Base-by-base conservation (phyloP, 106 monocot genomes). In the Dendrobium nobile region DNA sequence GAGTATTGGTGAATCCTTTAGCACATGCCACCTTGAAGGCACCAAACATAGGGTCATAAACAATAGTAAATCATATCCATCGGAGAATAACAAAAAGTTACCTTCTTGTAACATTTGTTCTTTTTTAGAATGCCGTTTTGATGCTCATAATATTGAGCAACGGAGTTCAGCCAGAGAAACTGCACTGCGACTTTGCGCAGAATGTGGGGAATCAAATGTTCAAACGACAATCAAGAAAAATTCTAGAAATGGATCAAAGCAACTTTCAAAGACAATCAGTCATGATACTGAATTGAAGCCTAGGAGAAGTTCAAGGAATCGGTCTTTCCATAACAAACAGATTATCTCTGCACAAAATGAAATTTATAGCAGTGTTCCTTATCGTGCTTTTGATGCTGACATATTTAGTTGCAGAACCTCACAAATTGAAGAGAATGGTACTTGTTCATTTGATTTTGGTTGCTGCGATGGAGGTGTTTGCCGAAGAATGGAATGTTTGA, bases 401-500 rank as follows among this genome's bases (percentile, higher is more conserved):
- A 65, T 42, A 61, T 13, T 59, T 40, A 72, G 28, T 74, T 24
- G 9, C 56, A 31, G 11, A 78, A 68, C 77, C 40, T 70, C 72
- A 8, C 40, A 26, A 70, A 54, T 26, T 33, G 72, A 75, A 83
- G 31, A 24, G 10, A 82, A 73, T 79, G 31, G 45, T 16, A 78
- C 41, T 67, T 40, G 40, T 82, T 8, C n/a, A 55, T 54, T 9
- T 75, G 73, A 72, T 27, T 48, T 68, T 61, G 79, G 68, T 64
- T 45, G 81, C 61, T 47, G 67, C 54, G 51, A 67, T 73, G 78
- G 82, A 54, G 51, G 24, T 40, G 19, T 79, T 44, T 83, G 41
- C 2, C 37, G 15, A 42, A 83, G 67, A 40, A 67, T 73, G 41
- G 78, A 84, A 68, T 93, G 93, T 79, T 89, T 87, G 87, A 81